Conservation (phyloP, 2,329 filamentous ascomycete species). For the Pleochaeta shiraiana region DNA sequence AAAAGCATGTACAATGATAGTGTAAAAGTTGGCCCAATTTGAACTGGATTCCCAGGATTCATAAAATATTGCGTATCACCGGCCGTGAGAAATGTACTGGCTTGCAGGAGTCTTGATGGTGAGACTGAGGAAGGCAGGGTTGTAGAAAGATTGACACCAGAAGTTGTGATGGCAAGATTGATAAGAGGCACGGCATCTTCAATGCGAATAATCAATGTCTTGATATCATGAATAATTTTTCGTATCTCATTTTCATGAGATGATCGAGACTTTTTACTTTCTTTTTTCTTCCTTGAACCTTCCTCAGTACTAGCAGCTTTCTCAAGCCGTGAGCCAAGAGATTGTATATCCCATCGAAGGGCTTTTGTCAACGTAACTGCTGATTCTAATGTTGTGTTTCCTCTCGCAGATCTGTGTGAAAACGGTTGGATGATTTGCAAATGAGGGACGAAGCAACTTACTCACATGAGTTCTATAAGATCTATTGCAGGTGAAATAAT, state of each 20-base stretch:
- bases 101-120: constrained; percentile 74
- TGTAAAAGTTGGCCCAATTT: constrained; percentile 72
- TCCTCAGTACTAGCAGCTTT: constrained; percentile 45
- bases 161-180: constrained; percentile 84
- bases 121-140: constrained; percentile 65
- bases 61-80: constrained; percentile 67
- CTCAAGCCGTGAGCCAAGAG: constrained; percentile 53
- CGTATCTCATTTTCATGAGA: constrained; percentile 42
- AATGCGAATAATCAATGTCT: constrained; percentile 50
- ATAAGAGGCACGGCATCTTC: constrained; percentile 83
- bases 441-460: constrained; percentile 20
- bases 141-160: constrained; percentile 67
- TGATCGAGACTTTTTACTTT: constrained; percentile 27
- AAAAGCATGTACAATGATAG: constrained; percentile 94
- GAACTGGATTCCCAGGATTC: constrained; percentile 38
- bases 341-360: constrained; percentile 63
- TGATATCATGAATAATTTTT: constrained; percentile 53
- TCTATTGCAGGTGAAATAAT: constrained; percentile 82
- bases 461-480: constrained; percentile 70
- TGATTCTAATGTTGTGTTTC: constrained; percentile 66
- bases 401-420: constrained; percentile 34
- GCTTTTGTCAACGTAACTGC: constrained; percentile 66
- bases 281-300: constrained; percentile 22
- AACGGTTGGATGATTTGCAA: background rate
- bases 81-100: constrained; percentile 72